Conservation (phyloP, 495 filamentous ascomycete species). For the Daldinia loculata region DNA sequence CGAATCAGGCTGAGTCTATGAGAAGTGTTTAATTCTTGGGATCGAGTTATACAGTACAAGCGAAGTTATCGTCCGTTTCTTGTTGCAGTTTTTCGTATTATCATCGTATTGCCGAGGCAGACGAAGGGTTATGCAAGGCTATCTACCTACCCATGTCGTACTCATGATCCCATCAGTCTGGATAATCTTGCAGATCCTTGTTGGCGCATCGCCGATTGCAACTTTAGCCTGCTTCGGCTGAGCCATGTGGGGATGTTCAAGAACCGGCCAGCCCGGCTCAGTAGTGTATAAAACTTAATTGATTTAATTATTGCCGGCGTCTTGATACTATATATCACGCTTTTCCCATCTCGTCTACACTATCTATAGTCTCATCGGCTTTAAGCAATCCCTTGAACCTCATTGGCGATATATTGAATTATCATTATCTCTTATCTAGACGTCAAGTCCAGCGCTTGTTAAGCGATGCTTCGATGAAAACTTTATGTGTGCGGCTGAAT, state of each 20-base stretch:
- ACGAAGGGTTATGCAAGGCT: constrained; percentile 20
- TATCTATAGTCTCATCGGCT: constrained; percentile 9
- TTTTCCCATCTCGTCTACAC: constrained; percentile 23
- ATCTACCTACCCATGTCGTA: constrained; percentile 32
- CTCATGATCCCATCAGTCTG: constrained; percentile 44
- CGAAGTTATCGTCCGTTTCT: constrained; percentile 12
- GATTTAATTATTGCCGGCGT: neutral
- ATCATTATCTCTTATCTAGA: constrained; percentile 6
- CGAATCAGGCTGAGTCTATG: constrained; percentile 8
- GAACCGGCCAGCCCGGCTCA: constrained; percentile 18
- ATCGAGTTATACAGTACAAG: neutral
- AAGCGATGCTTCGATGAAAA: neutral
- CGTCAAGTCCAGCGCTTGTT: constrained; percentile 17
- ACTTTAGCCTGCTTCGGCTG: constrained; percentile 15
- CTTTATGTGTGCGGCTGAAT: constrained; percentile 1
- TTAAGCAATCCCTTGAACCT: constrained; percentile 21
- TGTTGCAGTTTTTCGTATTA: constrained; percentile 30
- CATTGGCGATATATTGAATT: constrained; percentile 22
- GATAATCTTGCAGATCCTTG: constrained; percentile 43
- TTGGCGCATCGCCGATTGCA: constrained; percentile 19
- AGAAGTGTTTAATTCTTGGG: neutral
- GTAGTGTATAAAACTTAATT: constrained; percentile 22
- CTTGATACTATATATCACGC: neutral
- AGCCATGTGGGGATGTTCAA: constrained; percentile 37
- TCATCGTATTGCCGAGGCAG: neutral